Evolutionary conservation across 2,329 filamentous ascomycete genomes (phyloP), one percentile per base, ranked within the genome.

Genomic region (Diaporthe vexans): DNA sequence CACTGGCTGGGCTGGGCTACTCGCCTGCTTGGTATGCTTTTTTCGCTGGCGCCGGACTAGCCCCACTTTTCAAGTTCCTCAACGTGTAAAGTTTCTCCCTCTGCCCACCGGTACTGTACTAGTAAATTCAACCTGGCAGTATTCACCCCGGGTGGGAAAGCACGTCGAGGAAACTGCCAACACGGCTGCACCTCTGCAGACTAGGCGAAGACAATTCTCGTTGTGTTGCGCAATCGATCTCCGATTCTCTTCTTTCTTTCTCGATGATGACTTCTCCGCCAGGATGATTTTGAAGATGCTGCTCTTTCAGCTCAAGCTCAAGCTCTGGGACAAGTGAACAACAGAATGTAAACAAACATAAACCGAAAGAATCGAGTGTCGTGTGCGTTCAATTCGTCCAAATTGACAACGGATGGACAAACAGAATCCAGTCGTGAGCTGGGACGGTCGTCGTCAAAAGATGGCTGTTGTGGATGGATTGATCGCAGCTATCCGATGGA

Each of bases 41-140:
- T 68, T 68, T 54, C 24, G 33, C 63, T 68, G 63, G 63, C 63
- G 63, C 33, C 63, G 63, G 63, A 21, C 48, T n/a, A 54, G 63
- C 63, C 63, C 63, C 63, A 68, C 63, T 68, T 68, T 68, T 54
- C 33, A 68, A 68, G 63, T 68, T 68, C 63, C 63, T 68, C 63
- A 68, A 68, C 63, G 63, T 68, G 63, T 15, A 67, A 67, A 67
- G 33, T 68, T 68, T 54, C 63, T 68, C 63, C 48, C 46, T 68
- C 21, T 35, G 26, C 10, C 35, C 40, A 54, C 46, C 29, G 33
- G 29, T 68, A 51, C 46, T 51, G 59, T 54, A 68, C 48, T 26
- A 29, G 37, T 11, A 17, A 43, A 43, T 54, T 40, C 40, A 5
- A n/a, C 40, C 40, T 48, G 33, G 13, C 63, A 21, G 15, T 11